Conservation (phyloP, 192 early-diverging fungal species). For the Dissophora ornata region DNA sequence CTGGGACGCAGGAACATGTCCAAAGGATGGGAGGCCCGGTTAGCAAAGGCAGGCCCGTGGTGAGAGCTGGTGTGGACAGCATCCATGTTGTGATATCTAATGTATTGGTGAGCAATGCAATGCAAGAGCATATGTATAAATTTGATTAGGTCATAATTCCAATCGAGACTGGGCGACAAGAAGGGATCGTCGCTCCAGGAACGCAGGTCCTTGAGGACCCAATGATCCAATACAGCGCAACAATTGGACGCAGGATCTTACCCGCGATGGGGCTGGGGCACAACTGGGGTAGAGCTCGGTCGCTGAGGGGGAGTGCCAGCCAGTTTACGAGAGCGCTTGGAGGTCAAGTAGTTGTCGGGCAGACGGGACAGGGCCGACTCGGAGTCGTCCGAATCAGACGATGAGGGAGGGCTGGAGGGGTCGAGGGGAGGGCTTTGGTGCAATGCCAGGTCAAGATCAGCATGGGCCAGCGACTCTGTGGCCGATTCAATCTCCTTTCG, state of each 20-base stretch:
- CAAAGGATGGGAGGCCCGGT: constrained; percentile 1
- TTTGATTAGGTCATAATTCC: neutral
- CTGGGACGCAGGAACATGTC: constrained; percentile 11
- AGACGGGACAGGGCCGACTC: constrained; percentile 35
- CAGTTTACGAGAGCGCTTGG: constrained; percentile 8
- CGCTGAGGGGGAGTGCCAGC: constrained; percentile 12
- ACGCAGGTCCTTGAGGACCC: no score
- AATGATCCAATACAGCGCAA: no score
- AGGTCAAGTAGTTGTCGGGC: constrained; percentile 2
- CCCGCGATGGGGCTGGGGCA: constrained; percentile 9
- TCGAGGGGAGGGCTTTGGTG: constrained; percentile 34
- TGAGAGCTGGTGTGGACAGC: neutral
- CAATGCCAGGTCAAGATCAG: constrained; percentile 33
- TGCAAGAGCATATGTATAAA: neutral
- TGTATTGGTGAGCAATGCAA: no score
- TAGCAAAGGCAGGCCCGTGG: neutral
- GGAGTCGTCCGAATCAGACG: constrained; percentile 44
- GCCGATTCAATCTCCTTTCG: constrained; percentile 56
- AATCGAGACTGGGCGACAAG: neutral
- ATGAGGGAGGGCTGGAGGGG: constrained; percentile 46
- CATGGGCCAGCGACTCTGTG: constrained; percentile 46
- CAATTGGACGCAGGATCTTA: constrained; percentile 9
- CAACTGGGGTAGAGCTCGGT: constrained; percentile 33
- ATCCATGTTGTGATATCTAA: constrained; percentile 13
- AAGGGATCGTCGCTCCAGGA: no score